Percentiles rank a stretch among this genome's conserved stretches.
Conservation (phyloP, 2,329 filamentous ascomycete species). For the Aspergillus sp. region DNA sequence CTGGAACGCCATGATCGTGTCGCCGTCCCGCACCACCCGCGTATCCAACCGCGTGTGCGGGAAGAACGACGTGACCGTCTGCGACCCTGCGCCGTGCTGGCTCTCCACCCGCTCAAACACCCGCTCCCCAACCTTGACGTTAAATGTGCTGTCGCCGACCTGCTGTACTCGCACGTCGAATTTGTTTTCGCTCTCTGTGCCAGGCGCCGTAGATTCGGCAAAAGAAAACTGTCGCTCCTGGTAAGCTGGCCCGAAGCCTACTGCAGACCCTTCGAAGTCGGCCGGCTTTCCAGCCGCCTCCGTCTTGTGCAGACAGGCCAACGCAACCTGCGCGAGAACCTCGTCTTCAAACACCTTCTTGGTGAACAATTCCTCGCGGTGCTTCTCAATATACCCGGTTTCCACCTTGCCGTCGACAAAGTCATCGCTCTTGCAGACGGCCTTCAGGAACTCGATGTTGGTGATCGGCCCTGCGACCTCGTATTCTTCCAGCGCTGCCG, state of each 20-base stretch:
- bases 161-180: slow-evolving; percentile 45
- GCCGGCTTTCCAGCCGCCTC: slow-evolving; percentile 15
- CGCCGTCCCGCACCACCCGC: slow-evolving; percentile 54
- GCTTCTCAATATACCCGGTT: slow-evolving; percentile 91
- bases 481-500: slow-evolving; percentile 72
- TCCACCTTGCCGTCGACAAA: slow-evolving; percentile 86
- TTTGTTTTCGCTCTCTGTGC: slow-evolving; percentile 26
- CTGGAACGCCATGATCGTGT: slow-evolving; percentile 64
- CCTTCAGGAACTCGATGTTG: slow-evolving; percentile 94
- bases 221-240: slow-evolving; percentile 55
- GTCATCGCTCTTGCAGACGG: slow-evolving; percentile 67
- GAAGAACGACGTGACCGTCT: slow-evolving; percentile 64
- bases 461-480: slow-evolving; percentile 88
- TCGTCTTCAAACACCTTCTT: slow-evolving; percentile 55
- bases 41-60: slow-evolving; percentile 69
- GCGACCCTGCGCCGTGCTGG: slow-evolving; percentile 36
- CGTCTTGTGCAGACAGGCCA: slow-evolving; percentile 57
- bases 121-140: slow-evolving; percentile 37
- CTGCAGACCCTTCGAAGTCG: slow-evolving; percentile 23
- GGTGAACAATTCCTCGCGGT: slow-evolving; percentile 68
- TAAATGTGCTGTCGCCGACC: slow-evolving; percentile 39
- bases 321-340: slow-evolving; percentile 75
- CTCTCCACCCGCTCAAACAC: slow-evolving; percentile 39
- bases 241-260: slow-evolving; percentile 54
- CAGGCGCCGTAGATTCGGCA: slow-evolving; percentile 38